Conservation (phyloP, 352 stramenopile genomes). For the Phytophthora boehmeriae region DNA sequence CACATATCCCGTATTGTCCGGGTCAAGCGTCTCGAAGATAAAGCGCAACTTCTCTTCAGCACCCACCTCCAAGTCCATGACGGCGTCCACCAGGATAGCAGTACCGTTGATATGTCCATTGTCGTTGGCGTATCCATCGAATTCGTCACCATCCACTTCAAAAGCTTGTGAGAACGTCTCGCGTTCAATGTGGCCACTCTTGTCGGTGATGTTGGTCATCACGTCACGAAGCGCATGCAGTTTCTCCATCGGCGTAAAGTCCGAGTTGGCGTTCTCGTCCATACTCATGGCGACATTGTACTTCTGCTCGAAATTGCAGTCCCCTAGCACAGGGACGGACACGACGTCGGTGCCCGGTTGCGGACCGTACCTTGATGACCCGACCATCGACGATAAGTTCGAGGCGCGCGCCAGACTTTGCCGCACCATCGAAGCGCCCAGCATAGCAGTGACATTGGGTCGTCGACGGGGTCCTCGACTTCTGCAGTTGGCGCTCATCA, state of each 20-base stretch:
- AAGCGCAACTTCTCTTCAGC: constrained; percentile 81
- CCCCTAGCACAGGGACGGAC: constrained; percentile 69
- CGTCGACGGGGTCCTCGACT: constrained; percentile 40
- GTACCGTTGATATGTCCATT: constrained; percentile 72
- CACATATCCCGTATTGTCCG: constrained; percentile 53
- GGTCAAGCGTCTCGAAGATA: constrained; percentile 86
- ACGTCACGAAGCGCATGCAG: constrained; percentile 74
- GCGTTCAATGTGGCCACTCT: constrained; percentile 69
- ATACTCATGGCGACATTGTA: constrained; percentile 72
- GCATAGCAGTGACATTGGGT: constrained; percentile 70
- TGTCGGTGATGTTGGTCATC: constrained; percentile 73
- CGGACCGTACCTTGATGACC: constrained; percentile 58
- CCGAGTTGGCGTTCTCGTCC: constrained; percentile 38
- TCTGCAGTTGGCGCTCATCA: constrained; percentile 39
- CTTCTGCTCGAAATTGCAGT: constrained; percentile 72
- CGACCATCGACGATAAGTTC: constrained; percentile 41
- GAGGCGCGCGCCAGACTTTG: constrained; percentile 56
- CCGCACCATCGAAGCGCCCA: constrained; percentile 66
- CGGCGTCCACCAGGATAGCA: constrained; percentile 81
- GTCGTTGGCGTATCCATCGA: constrained; percentile 57
- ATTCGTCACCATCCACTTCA: constrained; percentile 60
- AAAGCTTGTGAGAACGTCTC: constrained; percentile 81
- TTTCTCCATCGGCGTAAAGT: constrained; percentile 58
- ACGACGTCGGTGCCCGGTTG: constrained; percentile 54
- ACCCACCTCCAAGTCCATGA: constrained; percentile 76